These are phyloP conservation scores for Tulasnella sp. DNA, from an alignment of 768 basidiomycete genomes.

Conservation along the genomic window DNA sequence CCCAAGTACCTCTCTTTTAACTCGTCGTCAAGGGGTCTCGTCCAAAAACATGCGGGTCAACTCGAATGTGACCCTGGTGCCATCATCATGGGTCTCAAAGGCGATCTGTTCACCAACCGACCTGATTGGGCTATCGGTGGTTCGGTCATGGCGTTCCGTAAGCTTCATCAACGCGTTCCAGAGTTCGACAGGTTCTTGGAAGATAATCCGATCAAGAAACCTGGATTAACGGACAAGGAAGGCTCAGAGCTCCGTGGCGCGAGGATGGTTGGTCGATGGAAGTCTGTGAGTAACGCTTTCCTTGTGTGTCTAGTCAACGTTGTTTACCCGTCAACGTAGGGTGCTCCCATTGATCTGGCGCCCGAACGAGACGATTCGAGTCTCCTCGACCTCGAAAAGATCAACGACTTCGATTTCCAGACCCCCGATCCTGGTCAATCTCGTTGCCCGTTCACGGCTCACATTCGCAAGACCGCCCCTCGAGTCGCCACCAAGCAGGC, in stretches of 20 bases:
- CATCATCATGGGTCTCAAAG: conserved; percentile 25
- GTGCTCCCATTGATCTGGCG: conserved; percentile 16
- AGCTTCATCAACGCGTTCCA: conserved; percentile 23
- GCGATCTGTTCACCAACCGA: not conserved
- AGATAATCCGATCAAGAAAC: not conserved
- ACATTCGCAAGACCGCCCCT: conserved; percentile 25
- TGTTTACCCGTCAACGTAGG: not conserved
- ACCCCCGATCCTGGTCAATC: not conserved
- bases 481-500: no score
- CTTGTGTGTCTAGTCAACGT: not conserved
- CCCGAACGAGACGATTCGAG: not conserved
- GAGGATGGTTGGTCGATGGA: conserved; percentile 22
- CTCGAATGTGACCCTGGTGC: conserved; percentile 20
- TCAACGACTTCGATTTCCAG: conserved; percentile 18
- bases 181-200: conserved; percentile 20
- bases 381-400: not conserved
- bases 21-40: conserved; percentile 1
- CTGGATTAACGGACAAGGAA: not conserved
- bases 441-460: conserved; percentile 24
- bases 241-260: conserved; percentile 1
- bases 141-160: conserved; percentile 25
- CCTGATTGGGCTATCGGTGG: conserved; percentile 14
- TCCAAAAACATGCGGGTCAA: conserved; percentile 17
- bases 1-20: not conserved
- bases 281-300: conserved; percentile 5